These are phyloP conservation scores for Neoscytalidium dimidiatum DNA, from an alignment of 2,329 filamentous ascomycete genomes.

Conservation along the genomic window DNA sequence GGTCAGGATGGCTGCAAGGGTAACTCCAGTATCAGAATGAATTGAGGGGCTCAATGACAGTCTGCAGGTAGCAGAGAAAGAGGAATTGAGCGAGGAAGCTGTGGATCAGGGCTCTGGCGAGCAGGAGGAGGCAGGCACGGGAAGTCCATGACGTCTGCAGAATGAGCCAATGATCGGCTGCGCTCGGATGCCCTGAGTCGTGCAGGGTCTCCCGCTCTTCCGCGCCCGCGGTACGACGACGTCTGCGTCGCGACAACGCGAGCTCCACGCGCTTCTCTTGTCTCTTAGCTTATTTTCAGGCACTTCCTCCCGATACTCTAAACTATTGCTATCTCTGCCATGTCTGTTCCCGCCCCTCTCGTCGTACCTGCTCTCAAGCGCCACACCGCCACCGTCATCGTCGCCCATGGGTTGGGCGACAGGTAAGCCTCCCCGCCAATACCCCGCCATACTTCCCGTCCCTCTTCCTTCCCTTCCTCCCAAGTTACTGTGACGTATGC, in stretches of 20 bases:
- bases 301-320: neutral
- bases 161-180: slow-evolving; percentile 13
- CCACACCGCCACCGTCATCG: slow-evolving; percentile 94
- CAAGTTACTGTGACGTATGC: neutral
- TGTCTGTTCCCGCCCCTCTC: slow-evolving; percentile 48
- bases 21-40: neutral
- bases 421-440: slow-evolving; percentile 40
- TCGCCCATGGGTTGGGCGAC: slow-evolving; percentile 90
- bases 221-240: neutral
- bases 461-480: neutral
- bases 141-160: slow-evolving; percentile 13
- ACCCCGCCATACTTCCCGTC: neutral
- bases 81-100: neutral
- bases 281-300: neutral
- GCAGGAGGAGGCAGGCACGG: neutral
- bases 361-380: slow-evolving; percentile 76
- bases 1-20: neutral
- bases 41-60: neutral
- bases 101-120: neutral
- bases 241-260: neutral
- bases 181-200: slow-evolving; percentile 4
- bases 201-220: slow-evolving; percentile 15
- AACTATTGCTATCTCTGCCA: neutral
- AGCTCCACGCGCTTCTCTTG: neutral
- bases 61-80: neutral